Evolutionary conservation across 176 grass and related monocot genomes (phyloP), one percentile per base, ranked within the genome.

Genomic region (Phragmites australis): DNA sequence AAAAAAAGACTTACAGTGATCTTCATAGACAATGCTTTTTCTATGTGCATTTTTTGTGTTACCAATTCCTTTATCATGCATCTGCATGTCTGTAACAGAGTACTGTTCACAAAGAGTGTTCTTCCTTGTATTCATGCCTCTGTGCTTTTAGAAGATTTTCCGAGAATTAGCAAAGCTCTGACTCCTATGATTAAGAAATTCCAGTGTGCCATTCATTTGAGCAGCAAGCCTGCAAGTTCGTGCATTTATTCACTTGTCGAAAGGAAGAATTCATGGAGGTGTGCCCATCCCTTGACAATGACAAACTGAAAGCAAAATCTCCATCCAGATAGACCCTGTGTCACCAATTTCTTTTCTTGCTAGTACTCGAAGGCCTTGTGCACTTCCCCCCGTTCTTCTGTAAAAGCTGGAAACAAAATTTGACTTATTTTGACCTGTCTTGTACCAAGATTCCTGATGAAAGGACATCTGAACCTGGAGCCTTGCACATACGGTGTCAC

Each of bases 281-380:
- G 42, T 69, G 41, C 21, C 49, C 50, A 54, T 84, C 72, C 10
- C 61, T 44, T 34, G 49, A 47, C 53, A 76, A 27, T 46, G 81
- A 56, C 71, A 83, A 32, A 18, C 49, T 68, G 61, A 84, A 56
- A 57, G 39, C 13, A 3, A 82, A 72, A 62, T 52, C 4, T 64
- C 60, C 37, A 83, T 56, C 41, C 46, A 52, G 16, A 52, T 74
- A 55, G 23, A 54, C 34, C 43, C 32, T 41, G 23, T 43, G 34
- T 43, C 23, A 18, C 40, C 49, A 72, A 41, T 65, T 69, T 69
- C 0, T 40, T 75, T 32, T 18, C 19, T 66, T 7, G 15, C 2
- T 68, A 45, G 19, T 17, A 21, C 67, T 55, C 44, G 9, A 15
- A 51, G 29, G 56, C 21, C 30, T 21, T 74, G 59, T 74, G 59